Conservation (phyloP, 371 early-diverging fungal genomes). For the Nosema muscidifuracis region DNA sequence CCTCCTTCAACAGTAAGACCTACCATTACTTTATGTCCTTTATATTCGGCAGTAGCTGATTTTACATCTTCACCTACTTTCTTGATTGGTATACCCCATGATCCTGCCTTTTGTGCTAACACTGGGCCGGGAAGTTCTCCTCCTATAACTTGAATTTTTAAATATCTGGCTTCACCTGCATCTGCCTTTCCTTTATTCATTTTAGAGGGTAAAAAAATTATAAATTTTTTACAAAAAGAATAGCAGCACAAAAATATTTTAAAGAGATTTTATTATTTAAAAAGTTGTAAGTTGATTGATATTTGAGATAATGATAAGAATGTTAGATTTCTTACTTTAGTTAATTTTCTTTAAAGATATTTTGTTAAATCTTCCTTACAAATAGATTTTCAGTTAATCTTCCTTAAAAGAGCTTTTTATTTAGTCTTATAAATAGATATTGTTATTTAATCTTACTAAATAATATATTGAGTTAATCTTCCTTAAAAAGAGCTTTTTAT, state of each 20-base stretch:
- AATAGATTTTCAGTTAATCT: no score
- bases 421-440: no score
- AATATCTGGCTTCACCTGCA: constrained; percentile 31
- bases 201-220: constrained; percentile 4
- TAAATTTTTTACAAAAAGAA: neutral
- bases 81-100: constrained; percentile 97
- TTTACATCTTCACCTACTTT: constrained; percentile 99
- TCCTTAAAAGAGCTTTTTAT: no score
- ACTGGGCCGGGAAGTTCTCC: constrained; percentile 96
- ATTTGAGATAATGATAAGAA: neutral
- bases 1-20: constrained; percentile 96
- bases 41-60: constrained; percentile 95
- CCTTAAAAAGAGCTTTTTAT: no score
- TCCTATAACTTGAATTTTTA: constrained; percentile 69
- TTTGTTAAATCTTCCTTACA: no score
- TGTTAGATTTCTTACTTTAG: neutral
- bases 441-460: no score
- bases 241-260: neutral
- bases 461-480: no score
- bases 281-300: neutral
- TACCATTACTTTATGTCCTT: constrained; percentile 93
- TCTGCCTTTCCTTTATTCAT: constrained; percentile 16
- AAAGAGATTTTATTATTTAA: neutral
- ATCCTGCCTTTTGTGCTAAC: constrained; percentile 98
- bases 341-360: no score